Evolutionary conservation across 192 early-diverging fungal species (phyloP).

Genomic region (Lobulomyces angularis): DNA sequence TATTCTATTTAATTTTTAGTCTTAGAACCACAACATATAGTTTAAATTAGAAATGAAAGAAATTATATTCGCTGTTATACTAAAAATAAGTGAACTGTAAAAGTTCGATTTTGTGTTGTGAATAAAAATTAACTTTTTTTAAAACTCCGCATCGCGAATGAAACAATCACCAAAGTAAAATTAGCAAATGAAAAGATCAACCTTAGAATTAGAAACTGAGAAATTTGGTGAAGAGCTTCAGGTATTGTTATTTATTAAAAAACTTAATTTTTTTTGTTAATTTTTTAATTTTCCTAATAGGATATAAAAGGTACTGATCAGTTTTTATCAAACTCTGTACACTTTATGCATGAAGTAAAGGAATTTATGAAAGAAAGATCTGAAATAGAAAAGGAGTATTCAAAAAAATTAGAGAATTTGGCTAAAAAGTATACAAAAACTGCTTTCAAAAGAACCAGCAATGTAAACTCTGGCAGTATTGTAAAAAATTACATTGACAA

Average conservation of each 20-base stretch:
- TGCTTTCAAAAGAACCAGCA: slow-evolving; percentile 24
- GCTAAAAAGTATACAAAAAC: slow-evolving; percentile 40
- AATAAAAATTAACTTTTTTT: too few species aligned
- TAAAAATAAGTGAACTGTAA: too few species aligned
- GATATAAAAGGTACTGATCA: slow-evolving; percentile 11
- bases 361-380: slow-evolving; percentile 58
- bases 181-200: too few species aligned
- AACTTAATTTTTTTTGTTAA: background rate
- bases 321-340: slow-evolving; percentile 29
- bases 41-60: too few species aligned
- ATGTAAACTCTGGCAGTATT: slow-evolving; percentile 19
- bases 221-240: slow-evolving; percentile 7
- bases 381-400: slow-evolving; percentile 58
- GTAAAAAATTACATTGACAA: background rate
- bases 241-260: slow-evolving; percentile 4
- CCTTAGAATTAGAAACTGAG: slow-evolving; percentile 9
- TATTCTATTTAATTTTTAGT: too few species aligned
- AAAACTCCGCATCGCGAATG: too few species aligned
- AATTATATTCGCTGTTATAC: too few species aligned
- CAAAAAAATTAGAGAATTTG: slow-evolving; percentile 49
- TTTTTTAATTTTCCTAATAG: slow-evolving; percentile 1
- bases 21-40: too few species aligned
- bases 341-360: slow-evolving; percentile 52
- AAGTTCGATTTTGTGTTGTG: too few species aligned
- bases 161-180: too few species aligned